phyloP scores from a whole-genome alignment of 169 alveolate genomes.

The Cryptosporidium xiaoi region DNA sequence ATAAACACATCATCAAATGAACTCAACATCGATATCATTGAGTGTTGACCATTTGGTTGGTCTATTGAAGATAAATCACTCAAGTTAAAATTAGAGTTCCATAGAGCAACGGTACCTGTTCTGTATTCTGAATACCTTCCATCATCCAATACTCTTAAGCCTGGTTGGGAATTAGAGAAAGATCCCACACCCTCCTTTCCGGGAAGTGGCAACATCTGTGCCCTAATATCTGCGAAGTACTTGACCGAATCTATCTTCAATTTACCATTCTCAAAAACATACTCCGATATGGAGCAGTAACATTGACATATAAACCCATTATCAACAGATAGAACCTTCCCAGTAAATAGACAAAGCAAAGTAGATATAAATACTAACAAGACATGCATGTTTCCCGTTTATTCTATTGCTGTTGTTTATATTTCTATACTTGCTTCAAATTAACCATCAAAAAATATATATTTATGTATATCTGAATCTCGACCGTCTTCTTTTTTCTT shows the following conservation, averaged over 20 bases:
- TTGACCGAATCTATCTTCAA: constrained; percentile 39
- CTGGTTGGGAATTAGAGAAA: constrained; percentile 33
- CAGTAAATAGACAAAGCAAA: constrained; percentile 19
- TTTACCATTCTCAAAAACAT: constrained; percentile 16
- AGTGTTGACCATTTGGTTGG: constrained; percentile 3
- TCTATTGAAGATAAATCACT: constrained; percentile 9
- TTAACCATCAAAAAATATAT: neutral
- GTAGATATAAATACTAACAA: constrained; percentile 1
- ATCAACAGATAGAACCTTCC: constrained; percentile 36
- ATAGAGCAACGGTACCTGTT: constrained; percentile 57
- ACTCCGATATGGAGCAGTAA: constrained; percentile 51
- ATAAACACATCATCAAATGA: constrained; percentile 51
- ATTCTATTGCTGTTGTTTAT: neutral
- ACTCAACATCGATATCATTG: neutral
- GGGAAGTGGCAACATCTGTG: neutral
- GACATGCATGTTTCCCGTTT: neutral
- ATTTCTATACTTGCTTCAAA: neutral
- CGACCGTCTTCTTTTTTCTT: neutral
- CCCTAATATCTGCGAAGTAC: constrained; percentile 30
- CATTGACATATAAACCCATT: constrained; percentile 66
- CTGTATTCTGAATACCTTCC: constrained; percentile 18
- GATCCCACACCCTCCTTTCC: constrained; percentile 38
- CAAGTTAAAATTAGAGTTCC: constrained; percentile 42
- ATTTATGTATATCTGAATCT: no score
- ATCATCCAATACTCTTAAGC: constrained; percentile 6